phyloP scores from a whole-genome alignment of 2,329 filamentous ascomycete species.

The Fusarium compactum region DNA sequence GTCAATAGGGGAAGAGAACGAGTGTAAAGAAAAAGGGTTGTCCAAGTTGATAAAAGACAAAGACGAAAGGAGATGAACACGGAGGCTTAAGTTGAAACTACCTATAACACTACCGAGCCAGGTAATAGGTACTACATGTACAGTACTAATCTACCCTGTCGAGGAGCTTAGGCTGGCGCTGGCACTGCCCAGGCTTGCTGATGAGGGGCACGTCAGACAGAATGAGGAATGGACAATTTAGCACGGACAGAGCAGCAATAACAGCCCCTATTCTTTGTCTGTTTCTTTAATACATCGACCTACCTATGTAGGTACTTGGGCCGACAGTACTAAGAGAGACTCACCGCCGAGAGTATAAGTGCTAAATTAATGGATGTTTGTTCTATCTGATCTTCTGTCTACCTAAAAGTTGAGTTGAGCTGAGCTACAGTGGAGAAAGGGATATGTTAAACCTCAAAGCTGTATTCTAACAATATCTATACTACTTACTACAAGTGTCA shows the following conservation, averaged over 20 bases:
- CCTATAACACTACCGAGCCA: neutral
- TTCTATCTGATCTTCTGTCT: neutral
- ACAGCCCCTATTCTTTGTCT: slow-evolving; percentile 19
- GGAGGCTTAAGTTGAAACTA: slow-evolving; percentile 32
- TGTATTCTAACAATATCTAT: neutral
- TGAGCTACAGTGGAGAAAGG: slow-evolving; percentile 24
- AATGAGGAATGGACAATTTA: slow-evolving; percentile 36
- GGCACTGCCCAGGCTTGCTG: slow-evolving; percentile 7
- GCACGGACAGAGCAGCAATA: slow-evolving; percentile 8
- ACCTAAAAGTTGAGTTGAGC: slow-evolving; percentile 9
- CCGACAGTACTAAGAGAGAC: neutral
- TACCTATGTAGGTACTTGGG: neutral
- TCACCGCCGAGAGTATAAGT: neutral
- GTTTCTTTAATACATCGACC: neutral
- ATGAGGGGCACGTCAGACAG: slow-evolving; percentile 44
- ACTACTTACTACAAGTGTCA: neutral
- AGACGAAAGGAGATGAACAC: slow-evolving; percentile 22
- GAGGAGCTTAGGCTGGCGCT: slow-evolving; percentile 5
- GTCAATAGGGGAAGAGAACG: slow-evolving; percentile 13
- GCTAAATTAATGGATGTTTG: neutral
- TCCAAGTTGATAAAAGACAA: slow-evolving; percentile 7
- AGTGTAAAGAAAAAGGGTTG: slow-evolving; percentile 27
- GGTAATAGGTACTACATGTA: neutral
- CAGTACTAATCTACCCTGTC: slow-evolving; percentile 17
- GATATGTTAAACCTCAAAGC: neutral